Base-by-base conservation (phyloP, 495 filamentous ascomycete species). In the Talaromyces stipitatus region DNA sequence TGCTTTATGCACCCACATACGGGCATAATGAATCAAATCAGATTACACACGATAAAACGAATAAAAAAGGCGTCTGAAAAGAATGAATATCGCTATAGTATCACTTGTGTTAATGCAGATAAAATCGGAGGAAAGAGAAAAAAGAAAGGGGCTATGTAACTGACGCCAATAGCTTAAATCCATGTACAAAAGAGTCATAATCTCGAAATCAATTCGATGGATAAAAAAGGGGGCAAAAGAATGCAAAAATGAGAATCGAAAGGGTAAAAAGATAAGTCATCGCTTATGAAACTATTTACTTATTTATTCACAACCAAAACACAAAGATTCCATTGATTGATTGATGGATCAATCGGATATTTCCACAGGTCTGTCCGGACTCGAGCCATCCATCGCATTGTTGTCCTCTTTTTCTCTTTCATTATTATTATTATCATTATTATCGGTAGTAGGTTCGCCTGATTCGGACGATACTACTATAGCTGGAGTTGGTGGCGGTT, bases 401-500 rank as follows among this genome's bases (percentile, higher is more conserved):
- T 48, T 9, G 12, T 26, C 5, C 24, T 12, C 45, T 48, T 48
- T 20, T 48, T n/a, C 14, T 24, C 24, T 6, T 48, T n/a, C 45
- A 48, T 18, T 48, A 48, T 48, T 26, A 26, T 48, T 18, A 48
- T 48, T 48, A 48, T 24, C 24, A 48, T 48, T 26, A 26, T 48
- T 20, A 18, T 16, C 20, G 24, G 45, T 48, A 14, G 20, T 23
- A 6, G 22, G 20, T 20, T 48, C 45, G 24, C 45, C 45, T n/a
- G 45, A 11, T 48, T 48, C 45, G 45, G 45, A 48, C 3, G 45
- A 76, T 10, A 78, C 66, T 20, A 78, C 61, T 51, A 78, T 77
- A 12, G 69, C 64, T 38, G 73, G 73, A 16, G 55, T 38, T 22
- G 56, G 60, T 11, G 67, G 63, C 50, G 60, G 57, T n/a, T 46